Evolutionary conservation across 495 filamentous ascomycete genomes (phyloP).

Genomic region (Penicillium fimorum): DNA sequence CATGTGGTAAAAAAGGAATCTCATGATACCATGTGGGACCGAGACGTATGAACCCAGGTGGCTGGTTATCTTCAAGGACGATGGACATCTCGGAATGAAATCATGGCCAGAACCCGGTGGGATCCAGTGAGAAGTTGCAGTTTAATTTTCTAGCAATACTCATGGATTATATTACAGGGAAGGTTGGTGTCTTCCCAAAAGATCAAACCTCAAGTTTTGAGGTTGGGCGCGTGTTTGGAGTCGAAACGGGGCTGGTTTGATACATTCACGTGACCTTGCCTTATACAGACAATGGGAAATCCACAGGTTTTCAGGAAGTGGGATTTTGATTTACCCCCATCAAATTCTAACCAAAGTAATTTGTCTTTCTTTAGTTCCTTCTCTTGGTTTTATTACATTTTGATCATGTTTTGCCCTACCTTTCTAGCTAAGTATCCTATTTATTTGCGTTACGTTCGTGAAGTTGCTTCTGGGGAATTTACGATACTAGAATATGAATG

Average conservation of each 20-base stretch:
- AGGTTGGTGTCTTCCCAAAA: background rate
- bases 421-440: background rate
- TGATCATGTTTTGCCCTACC: background rate
- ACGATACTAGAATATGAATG: background rate
- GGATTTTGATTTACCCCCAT: background rate
- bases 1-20: constrained; percentile 31
- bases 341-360: background rate
- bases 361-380: background rate
- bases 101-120: background rate
- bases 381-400: background rate
- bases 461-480: background rate
- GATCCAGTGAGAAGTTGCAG: background rate
- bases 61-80: constrained; percentile 7
- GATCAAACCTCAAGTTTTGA: background rate
- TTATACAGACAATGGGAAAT: background rate
- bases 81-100: constrained; percentile 11
- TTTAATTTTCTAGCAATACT: background rate
- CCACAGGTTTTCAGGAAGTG: background rate
- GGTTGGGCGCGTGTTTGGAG: background rate
- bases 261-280: background rate
- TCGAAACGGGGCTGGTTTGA: background rate
- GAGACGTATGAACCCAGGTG: background rate
- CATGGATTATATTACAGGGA: background rate
- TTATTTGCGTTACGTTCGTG: background rate
- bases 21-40: constrained; percentile 36